Evolutionary conservation across 805 yeast species (phyloP).

Genomic region (Kodamaea fukazawae): DNA sequence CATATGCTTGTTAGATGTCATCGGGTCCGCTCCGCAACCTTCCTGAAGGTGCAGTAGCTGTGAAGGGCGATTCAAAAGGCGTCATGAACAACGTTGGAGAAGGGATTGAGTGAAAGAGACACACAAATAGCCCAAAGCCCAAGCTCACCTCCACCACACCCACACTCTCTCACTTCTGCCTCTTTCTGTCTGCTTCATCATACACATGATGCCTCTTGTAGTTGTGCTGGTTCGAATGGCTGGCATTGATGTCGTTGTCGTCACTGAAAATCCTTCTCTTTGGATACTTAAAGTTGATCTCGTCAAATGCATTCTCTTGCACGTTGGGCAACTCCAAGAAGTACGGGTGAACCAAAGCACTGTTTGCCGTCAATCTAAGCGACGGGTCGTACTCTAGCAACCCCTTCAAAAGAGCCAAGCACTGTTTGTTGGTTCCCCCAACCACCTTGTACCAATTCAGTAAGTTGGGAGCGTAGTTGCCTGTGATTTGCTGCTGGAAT

Average conservation of each 20-base stretch:
- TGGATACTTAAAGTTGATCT: conserved; percentile 73
- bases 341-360: conserved; percentile 74
- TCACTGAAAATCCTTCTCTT: conserved; percentile 82
- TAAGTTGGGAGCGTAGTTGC: conserved; percentile 64
- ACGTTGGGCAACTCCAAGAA: conserved; percentile 71
- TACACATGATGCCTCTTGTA: conserved; percentile 27
- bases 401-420: conserved; percentile 60
- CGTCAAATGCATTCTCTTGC: conserved; percentile 74
- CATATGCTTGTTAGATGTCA: too few relatives aligned
- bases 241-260: conserved; percentile 68
- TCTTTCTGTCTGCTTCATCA: conserved; percentile 22
- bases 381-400: conserved; percentile 83
- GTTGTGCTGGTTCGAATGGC: conserved; percentile 20
- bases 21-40: too few relatives aligned
- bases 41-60: too few relatives aligned
- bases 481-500: conserved; percentile 50
- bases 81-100: too few relatives aligned
- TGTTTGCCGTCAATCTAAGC: conserved; percentile 71
- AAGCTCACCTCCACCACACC: conserved; percentile 8
- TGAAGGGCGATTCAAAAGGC: too few relatives aligned
- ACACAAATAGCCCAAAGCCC: too few relatives aligned
- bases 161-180: conserved; percentile 25
- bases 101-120: too few relatives aligned
- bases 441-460: conserved; percentile 83
- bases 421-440: conserved; percentile 69